These are phyloP conservation scores for Sugiyamaella americana DNA, from an alignment of 805 yeast genomes.

Conservation along the genomic window DNA sequence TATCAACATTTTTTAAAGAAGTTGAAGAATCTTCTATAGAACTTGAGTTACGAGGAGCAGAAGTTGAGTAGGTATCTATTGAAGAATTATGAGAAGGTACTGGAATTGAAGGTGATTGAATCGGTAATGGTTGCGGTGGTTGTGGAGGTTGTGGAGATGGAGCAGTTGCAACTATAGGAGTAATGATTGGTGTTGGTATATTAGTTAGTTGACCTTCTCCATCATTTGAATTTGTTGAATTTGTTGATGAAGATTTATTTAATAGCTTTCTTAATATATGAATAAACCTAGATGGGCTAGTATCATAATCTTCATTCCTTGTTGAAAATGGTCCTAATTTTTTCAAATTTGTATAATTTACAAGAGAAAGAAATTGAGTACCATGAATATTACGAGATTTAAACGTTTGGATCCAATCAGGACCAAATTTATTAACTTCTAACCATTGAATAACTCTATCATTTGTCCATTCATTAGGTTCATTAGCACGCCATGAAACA, in stretches of 20 bases:
- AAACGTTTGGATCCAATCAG: constrained; percentile 67
- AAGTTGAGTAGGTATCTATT: no score
- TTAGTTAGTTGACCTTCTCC: no score
- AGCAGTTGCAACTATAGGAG: neutral
- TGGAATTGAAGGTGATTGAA: no score
- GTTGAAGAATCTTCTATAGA: neutral
- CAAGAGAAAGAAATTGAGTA: constrained; percentile 55
- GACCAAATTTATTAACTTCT: constrained; percentile 58
- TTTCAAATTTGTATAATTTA: constrained; percentile 60
- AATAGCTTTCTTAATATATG: constrained; percentile 45
- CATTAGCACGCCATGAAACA: constrained; percentile 44
- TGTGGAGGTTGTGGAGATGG: neutral
- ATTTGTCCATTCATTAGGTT: constrained; percentile 64
- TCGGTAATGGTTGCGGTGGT: no score
- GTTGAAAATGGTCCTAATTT: constrained; percentile 34
- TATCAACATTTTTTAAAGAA: neutral
- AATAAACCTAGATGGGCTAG: constrained; percentile 53
- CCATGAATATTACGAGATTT: constrained; percentile 52
- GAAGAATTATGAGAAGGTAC: no score
- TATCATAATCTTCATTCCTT: constrained; percentile 34
- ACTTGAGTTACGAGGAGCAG: neutral
- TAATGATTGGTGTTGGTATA: neutral
- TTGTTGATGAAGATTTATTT: constrained; percentile 19
- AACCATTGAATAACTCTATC: constrained; percentile 67
- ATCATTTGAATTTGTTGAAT: neutral